phyloP scores from a whole-genome alignment of 2,329 filamentous ascomycete genomes.

The Chrysoporthe cubensis region DNA sequence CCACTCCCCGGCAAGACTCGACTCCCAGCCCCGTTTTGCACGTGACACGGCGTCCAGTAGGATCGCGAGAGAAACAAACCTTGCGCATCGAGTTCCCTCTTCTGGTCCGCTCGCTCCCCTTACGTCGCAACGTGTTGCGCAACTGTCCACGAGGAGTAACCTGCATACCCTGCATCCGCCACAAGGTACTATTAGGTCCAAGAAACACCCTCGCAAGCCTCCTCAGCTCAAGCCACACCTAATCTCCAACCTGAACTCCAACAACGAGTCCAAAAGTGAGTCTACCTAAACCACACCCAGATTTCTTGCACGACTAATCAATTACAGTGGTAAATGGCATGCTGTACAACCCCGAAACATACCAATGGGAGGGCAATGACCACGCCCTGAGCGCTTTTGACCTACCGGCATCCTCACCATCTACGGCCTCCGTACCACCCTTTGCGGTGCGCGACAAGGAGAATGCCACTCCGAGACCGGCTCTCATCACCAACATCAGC shows the following conservation, averaged over 20 bases:
- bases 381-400: slow-evolving; percentile 83
- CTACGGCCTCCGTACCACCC: slow-evolving; percentile 50
- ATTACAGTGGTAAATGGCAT: slow-evolving; percentile 83
- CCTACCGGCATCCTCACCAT: slow-evolving; percentile 58
- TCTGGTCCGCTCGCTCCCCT: slow-evolving; percentile 58
- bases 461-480: slow-evolving; percentile 64
- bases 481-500: slow-evolving; percentile 89
- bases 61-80: slow-evolving; percentile 64
- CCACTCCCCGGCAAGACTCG: slow-evolving; percentile 53
- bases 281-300: slow-evolving; percentile 29
- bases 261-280: slow-evolving; percentile 81
- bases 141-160: slow-evolving; percentile 55
- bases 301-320: slow-evolving; percentile 21
- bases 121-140: slow-evolving; percentile 58
- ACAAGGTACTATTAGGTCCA: slow-evolving; percentile 51
- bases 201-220: slow-evolving; percentile 58
- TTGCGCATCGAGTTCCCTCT: slow-evolving; percentile 63
- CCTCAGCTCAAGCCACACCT: slow-evolving; percentile 78
- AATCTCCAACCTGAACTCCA: slow-evolving; percentile 79
- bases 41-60: slow-evolving; percentile 68
- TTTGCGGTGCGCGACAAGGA: slow-evolving; percentile 59
- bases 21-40: slow-evolving; percentile 64
- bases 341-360: slow-evolving; percentile 88
- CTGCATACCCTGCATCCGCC: slow-evolving; percentile 49
- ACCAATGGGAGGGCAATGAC: slow-evolving; percentile 96